Percentiles rank a stretch among this genome's conserved stretches.
Evolutionary conservation across 306 rosid genomes (phyloP).

Genomic region (Dalbergia oliveri): DNA sequence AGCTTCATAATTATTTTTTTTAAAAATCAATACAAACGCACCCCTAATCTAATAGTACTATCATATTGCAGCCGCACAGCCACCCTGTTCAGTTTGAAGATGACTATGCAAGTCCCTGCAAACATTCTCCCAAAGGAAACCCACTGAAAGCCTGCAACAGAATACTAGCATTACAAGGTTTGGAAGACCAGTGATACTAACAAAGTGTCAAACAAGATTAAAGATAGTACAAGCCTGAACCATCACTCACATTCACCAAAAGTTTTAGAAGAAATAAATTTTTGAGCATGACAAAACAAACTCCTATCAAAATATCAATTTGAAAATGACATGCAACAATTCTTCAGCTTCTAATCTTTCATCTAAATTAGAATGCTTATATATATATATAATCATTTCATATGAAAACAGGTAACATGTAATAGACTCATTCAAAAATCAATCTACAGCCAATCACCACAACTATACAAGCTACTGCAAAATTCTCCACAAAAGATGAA

Average conservation of each 20-base stretch:
- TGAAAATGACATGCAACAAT: background rate
- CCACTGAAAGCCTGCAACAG: slow-evolving; percentile 18
- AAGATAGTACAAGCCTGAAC: slow-evolving; percentile 11
- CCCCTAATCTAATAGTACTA: background rate
- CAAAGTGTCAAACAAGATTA: slow-evolving; percentile 6
- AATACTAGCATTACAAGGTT: slow-evolving; percentile 25
- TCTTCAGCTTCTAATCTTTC: background rate
- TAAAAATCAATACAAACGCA: too few species aligned
- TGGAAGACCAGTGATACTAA: slow-evolving; percentile 9
- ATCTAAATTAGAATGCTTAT: background rate
- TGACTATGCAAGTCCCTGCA: slow-evolving; percentile 1
- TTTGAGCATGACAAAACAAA: too few species aligned
- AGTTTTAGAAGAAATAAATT: background rate
- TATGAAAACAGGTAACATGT: background rate
- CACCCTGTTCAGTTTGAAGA: background rate
- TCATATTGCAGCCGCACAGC: background rate
- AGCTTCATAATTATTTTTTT: too few species aligned
- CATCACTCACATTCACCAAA: background rate
- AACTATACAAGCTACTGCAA: background rate
- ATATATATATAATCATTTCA: background rate
- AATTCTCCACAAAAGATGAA: slow-evolving; percentile 1
- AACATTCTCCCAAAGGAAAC: background rate
- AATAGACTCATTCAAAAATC: background rate
- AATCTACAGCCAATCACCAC: background rate
- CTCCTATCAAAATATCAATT: background rate